These are phyloP conservation scores for Botrytis aclada DNA, from an alignment of 2,329 filamentous ascomycete species.

Conservation along the genomic window DNA sequence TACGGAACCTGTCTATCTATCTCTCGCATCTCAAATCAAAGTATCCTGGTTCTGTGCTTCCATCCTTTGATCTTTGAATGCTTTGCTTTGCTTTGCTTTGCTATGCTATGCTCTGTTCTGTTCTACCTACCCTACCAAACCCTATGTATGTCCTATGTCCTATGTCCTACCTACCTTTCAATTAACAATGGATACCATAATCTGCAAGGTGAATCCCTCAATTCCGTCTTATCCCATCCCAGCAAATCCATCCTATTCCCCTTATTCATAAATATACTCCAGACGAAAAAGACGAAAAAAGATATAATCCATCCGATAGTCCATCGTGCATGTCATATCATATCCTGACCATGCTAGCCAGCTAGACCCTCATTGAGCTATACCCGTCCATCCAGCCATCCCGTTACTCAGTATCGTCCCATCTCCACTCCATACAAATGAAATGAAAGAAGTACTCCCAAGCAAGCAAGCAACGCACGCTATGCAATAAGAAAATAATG, in stretches of 20 bases:
- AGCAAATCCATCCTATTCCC: background rate
- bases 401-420: background rate
- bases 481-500: constrained; percentile 1
- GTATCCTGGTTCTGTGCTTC: background rate
- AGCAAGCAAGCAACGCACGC: background rate
- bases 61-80: background rate
- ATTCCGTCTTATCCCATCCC: background rate
- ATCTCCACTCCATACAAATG: background rate
- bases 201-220: background rate
- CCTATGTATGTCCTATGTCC: too few species aligned
- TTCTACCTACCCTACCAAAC: background rate
- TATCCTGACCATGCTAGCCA: constrained; percentile 8
- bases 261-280: background rate
- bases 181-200: background rate
- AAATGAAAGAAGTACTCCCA: background rate
- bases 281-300: background rate
- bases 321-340: background rate
- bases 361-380: background rate
- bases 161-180: background rate
- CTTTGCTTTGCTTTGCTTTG: too few species aligned
- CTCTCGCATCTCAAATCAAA: background rate
- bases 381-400: background rate
- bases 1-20: background rate
- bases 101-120: background rate
- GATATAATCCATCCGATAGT: background rate